A percentile compares a stretch with the other conserved stretches of the same genome.
These are phyloP conservation scores for Neurospora sp. DNA, from an alignment of 495 filamentous ascomycete genomes.

Conservation along the genomic window DNA sequence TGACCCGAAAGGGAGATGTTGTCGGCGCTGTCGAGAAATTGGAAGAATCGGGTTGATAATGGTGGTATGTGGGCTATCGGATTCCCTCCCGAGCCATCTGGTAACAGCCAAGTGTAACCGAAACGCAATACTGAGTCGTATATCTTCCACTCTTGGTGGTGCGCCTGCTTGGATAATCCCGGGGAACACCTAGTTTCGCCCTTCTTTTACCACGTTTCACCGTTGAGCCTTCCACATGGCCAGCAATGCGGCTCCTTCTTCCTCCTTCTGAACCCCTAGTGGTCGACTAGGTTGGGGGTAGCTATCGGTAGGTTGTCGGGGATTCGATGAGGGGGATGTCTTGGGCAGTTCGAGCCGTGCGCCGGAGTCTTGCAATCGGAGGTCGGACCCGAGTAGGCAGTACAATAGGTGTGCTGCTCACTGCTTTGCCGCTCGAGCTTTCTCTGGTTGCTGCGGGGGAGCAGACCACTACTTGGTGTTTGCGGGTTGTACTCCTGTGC, in stretches of 20 bases:
- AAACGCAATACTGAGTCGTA: slow-evolving; percentile 10
- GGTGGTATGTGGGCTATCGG: not conserved
- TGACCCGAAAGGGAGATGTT: not conserved
- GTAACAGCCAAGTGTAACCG: slow-evolving; percentile 6
- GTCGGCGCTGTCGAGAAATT: not conserved
- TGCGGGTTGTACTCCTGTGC: not conserved
- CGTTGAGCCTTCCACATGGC: slow-evolving; percentile 24
- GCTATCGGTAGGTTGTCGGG: slow-evolving; percentile 1
- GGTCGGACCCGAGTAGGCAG: not conserved
- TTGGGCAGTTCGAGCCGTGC: slow-evolving; percentile 1
- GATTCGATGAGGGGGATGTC: slow-evolving; percentile 4
- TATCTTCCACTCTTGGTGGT: slow-evolving; percentile 2
- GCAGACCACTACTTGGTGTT: not conserved
- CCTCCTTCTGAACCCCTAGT: not conserved
- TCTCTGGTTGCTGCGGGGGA: not conserved
- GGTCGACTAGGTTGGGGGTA: not conserved
- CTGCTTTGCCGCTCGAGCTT: not conserved
- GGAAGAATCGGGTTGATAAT: slow-evolving; percentile 11
- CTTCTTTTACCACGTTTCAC: slow-evolving; percentile 14
- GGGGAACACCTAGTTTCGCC: not conserved
- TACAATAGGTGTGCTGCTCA: not conserved
- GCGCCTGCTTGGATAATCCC: slow-evolving; percentile 8
- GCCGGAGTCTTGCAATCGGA: not conserved
- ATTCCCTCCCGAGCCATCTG: slow-evolving; percentile 16
- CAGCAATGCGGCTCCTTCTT: slow-evolving; percentile 19